Percentiles rank a stretch among this genome's conserved stretches.
Conservation (phyloP, 192 early-diverging fungal species). For the Gryganskiella cystojenkinii region DNA sequence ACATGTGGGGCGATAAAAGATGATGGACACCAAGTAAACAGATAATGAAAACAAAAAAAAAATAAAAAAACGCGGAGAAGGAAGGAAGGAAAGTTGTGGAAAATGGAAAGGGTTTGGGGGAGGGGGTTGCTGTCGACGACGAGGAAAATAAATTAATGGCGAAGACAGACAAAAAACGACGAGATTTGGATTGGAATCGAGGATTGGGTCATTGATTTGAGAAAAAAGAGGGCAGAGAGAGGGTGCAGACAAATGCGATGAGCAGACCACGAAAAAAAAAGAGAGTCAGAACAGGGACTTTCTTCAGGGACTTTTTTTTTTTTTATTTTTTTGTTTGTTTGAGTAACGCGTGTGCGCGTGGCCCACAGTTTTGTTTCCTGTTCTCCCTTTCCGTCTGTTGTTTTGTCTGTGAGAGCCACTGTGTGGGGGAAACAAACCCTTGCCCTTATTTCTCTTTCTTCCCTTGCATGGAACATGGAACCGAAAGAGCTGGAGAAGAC, state of each 20-base stretch:
- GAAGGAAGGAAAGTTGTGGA: background rate
- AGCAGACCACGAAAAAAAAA: too few relatives aligned
- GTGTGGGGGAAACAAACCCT: background rate
- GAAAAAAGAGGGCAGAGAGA: too few relatives aligned
- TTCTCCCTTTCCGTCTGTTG: background rate
- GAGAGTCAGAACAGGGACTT: background rate
- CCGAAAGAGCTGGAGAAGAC: too few relatives aligned
- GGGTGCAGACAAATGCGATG: too few relatives aligned
- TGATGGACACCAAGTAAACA: conserved; percentile 8
- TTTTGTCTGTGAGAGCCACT: background rate
- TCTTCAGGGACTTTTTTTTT: background rate
- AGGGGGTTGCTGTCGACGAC: too few relatives aligned
- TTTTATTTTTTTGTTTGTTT: conserved; percentile 4
- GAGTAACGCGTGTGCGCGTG: background rate
- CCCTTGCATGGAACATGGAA: too few relatives aligned
- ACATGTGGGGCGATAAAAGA: conserved; percentile 32
- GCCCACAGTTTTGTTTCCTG: background rate
- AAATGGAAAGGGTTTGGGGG: too few relatives aligned
- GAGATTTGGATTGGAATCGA: too few relatives aligned
- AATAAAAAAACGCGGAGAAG: conserved; percentile 2
- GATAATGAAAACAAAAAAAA: background rate
- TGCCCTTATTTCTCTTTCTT: background rate
- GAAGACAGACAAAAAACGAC: background rate
- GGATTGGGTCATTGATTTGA: too few relatives aligned
- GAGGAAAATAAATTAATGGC: background rate